Conservation (phyloP, 2,329 filamentous ascomycete genomes). For the Pyricularia sp. region DNA sequence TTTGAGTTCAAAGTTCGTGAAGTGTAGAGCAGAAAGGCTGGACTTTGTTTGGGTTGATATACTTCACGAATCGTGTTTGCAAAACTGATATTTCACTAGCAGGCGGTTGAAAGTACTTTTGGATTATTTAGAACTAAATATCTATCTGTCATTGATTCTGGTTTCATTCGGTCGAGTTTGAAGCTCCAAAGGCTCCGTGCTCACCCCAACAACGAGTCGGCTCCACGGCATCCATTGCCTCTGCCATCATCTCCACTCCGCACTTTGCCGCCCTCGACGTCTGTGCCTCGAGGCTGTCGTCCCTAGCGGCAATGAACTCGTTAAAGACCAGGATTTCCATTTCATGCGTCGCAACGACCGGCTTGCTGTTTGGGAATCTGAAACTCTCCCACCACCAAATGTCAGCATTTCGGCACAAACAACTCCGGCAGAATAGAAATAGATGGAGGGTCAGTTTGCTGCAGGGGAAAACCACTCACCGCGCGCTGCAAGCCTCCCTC, state of each 20-base stretch:
- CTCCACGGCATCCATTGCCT: neutral
- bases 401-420: neutral
- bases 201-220: neutral
- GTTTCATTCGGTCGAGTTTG: neutral
- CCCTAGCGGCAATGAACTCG: neutral
- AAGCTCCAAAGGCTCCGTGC: neutral
- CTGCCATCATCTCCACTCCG: neutral
- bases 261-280: neutral
- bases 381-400: neutral
- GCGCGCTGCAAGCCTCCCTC: neutral
- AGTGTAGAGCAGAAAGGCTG: neutral
- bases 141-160: no score
- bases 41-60: neutral
- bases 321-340: neutral
- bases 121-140: no score
- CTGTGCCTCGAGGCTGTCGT: conserved; percentile 4
- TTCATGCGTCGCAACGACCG: neutral
- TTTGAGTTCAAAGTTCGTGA: conserved; percentile 22
- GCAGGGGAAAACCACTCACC: neutral
- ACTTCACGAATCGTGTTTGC: neutral
- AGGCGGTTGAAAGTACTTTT: neutral
- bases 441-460: no score
- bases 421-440: no score
- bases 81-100: neutral
- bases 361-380: neutral